Conservation (phyloP, 306 rosid species). For the Luffa aegyptiaca region DNA sequence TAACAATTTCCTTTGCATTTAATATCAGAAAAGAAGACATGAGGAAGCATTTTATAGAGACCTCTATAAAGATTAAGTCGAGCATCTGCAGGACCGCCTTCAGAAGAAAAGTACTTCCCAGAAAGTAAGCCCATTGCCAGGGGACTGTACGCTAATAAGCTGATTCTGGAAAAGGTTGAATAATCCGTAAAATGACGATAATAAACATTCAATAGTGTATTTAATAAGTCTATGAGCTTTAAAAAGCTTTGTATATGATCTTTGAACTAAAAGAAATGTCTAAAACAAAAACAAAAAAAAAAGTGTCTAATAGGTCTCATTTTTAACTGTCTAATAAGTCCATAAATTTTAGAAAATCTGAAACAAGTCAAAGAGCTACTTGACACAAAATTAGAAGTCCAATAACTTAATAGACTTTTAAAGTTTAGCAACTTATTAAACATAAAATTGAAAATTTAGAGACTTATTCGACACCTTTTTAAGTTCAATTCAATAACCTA, state of each 20-base stretch:
- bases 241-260: no score
- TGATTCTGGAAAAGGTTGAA: constrained; percentile 36
- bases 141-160: constrained; percentile 88
- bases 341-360: background rate
- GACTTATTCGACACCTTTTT: no score
- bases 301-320: background rate
- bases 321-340: background rate
- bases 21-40: background rate
- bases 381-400: background rate
- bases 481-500: background rate
- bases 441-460: background rate
- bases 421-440: background rate
- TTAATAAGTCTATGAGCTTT: background rate
- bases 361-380: background rate
- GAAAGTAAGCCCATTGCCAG: constrained; percentile 95
- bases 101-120: constrained; percentile 62
- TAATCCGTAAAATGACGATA: background rate
- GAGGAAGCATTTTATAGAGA: constrained; percentile 5
- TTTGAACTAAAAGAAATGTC: no score
- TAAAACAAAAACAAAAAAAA: no score
- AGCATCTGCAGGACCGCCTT: constrained; percentile 54
- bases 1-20: background rate
- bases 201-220: background rate
- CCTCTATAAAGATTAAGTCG: constrained; percentile 78
- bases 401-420: background rate